Evolutionary conservation across 2,329 filamentous ascomycete genomes (phyloP), one percentile per base, ranked within the genome.

Genomic region (Monosporascus ibericus): DNA sequence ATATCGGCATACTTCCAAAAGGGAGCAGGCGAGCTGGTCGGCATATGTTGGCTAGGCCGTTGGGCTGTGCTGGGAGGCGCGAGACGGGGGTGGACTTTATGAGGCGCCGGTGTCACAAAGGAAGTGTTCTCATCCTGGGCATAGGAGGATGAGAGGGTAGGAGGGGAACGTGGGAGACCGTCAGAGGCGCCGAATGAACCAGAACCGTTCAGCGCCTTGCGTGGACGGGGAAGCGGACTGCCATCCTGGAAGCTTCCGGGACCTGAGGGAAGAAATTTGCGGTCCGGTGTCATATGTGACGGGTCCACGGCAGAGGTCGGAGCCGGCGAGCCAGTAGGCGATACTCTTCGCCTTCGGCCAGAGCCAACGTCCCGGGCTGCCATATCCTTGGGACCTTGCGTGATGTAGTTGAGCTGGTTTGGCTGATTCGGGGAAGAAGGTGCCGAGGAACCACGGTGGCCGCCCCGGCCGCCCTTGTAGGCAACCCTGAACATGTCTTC

Each of bases 1-100:
- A 90, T 80, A 58, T 91, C 87, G 40, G 87, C 85, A 68, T 88
- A 94, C 68, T 89, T 91, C 90, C 90, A 95, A 69, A 95, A 94
- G 0, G 89, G 88, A 1, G 90, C 90, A 0, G 90, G 90, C 34
- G 87, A 91, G 60, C 86, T 90, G 46, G 90, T 91, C 36, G 89
- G 88, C 81, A 92, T 90, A 67, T 90, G 89, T 63, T 91, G 87
- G 64, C 87, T 92, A 9, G 90, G 90, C 51, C 88, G 78, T 65
- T 92, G 87, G 5, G 87, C 84, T 6, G 89, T 92, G 63, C 87
- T 91, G 0, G 89, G 88, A 30, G 90, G 90, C 1, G 86, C 88
- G 40, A 92, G 78, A 60, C 81, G 82, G 30, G 89, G 88, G 56
- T 88, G 83, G 55, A 90, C 84, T 48, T 85, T 81, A 44, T 84